Percentiles rank a stretch among this genome's conserved stretches.
Conservation (phyloP, 2,329 filamentous ascomycete species). For the Phyllosticta citribraziliensis region DNA sequence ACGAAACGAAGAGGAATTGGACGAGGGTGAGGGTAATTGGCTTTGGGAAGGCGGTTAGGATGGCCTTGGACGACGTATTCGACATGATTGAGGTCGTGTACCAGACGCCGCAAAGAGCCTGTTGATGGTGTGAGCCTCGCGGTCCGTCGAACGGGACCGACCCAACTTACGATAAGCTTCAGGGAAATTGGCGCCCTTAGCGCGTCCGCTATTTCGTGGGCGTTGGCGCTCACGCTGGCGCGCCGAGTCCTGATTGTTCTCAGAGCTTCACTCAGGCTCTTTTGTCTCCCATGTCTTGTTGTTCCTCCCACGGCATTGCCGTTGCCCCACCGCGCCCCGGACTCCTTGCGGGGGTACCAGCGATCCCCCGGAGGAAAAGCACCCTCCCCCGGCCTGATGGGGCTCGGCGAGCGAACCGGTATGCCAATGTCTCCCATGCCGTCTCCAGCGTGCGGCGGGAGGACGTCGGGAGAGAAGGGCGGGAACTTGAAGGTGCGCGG, state of each 20-base stretch:
- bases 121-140: not conserved
- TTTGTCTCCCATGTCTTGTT: constrained; percentile 57
- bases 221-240: constrained; percentile 83
- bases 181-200: constrained; percentile 83
- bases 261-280: constrained; percentile 84
- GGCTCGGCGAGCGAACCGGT: constrained; percentile 9
- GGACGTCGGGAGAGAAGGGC: constrained; percentile 33
- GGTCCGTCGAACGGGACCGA: not conserved
- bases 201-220: constrained; percentile 84
- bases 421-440: constrained; percentile 7
- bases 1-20: constrained; percentile 87
- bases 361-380: constrained; percentile 34
- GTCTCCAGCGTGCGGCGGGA: constrained; percentile 27
- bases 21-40: constrained; percentile 85
- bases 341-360: constrained; percentile 53
- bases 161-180: constrained; percentile 63
- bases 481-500: constrained; percentile 36
- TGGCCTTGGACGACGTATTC: constrained; percentile 96
- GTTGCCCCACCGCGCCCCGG: constrained; percentile 35
- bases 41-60: constrained; percentile 81
- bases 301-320: constrained; percentile 13
- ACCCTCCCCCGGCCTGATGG: constrained; percentile 11
- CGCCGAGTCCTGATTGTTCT: constrained; percentile 69
- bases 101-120: constrained; percentile 84
- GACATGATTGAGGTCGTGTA: constrained; percentile 92